Conservation (phyloP, 768 basidiomycete genomes). For the Pleurotus djamor region DNA sequence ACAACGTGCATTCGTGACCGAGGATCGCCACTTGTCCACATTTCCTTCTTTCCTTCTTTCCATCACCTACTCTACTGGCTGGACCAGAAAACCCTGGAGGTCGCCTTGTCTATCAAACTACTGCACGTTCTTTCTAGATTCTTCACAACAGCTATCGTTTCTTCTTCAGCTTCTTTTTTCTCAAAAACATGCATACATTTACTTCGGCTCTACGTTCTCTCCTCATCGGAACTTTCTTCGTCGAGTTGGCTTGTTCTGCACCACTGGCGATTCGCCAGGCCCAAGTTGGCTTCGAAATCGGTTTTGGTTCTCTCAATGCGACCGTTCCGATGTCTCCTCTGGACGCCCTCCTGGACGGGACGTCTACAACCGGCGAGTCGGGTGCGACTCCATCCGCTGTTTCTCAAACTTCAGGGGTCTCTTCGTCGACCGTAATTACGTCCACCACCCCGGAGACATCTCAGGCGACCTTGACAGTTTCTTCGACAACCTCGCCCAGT, state of each 20-base stretch:
- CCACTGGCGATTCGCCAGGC: not conserved
- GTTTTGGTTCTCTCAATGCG: not conserved
- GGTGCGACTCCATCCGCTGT: not conserved
- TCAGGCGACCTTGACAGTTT: no score
- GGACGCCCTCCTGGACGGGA: not conserved
- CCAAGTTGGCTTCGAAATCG: not conserved
- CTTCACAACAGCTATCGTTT: no score
- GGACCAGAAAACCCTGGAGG: conserved; percentile 2
- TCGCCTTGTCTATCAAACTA: not conserved
- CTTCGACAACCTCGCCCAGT: no score
- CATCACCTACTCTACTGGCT: conserved; percentile 3
- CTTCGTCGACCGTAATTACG: not conserved
- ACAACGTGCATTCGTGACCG: not conserved
- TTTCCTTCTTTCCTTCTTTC: not conserved
- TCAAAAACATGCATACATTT: not conserved
- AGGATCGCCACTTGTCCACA: not conserved
- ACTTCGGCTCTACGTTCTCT: not conserved
- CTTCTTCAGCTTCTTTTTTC: no score
- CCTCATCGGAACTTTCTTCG: not conserved
- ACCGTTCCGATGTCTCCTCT: not conserved
- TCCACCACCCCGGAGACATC: not conserved
- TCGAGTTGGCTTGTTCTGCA: not conserved
- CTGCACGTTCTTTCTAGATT: no score
- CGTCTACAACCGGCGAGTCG: not conserved
- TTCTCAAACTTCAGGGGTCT: not conserved